Evolutionary conservation across 75 land plant species (phyloP).

Genomic region (Picea glauca): DNA sequence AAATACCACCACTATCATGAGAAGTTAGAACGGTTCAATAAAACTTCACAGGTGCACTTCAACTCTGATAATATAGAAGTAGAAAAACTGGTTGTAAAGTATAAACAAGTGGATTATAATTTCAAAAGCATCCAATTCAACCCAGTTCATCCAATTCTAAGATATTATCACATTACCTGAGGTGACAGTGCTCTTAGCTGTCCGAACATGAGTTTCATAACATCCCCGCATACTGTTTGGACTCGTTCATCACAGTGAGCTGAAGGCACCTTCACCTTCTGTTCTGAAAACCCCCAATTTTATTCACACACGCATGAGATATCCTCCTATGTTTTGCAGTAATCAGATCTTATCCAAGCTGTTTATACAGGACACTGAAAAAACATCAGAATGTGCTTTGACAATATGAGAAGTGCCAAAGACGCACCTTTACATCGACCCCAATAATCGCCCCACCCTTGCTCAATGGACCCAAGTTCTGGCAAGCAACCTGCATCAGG

Average conservation of each 20-base stretch:
- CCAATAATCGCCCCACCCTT: slow-evolving; percentile 73
- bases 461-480: slow-evolving; percentile 72
- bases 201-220: slow-evolving; percentile 36
- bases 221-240: slow-evolving; percentile 80
- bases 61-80: background rate
- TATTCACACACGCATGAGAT: background rate
- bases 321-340: slow-evolving; percentile 3
- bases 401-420: slow-evolving; percentile 1
- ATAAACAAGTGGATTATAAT: background rate
- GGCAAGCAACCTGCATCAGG: slow-evolving; percentile 80
- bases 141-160: background rate
- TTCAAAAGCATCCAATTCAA: slow-evolving; percentile 5
- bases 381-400: background rate
- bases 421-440: slow-evolving; percentile 75
- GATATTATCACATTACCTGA: slow-evolving; percentile 39
- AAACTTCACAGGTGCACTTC: background rate
- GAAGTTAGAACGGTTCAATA: background rate
- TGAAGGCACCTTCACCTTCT: slow-evolving; percentile 93
- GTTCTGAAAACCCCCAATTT: slow-evolving; percentile 33
- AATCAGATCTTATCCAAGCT: background rate
- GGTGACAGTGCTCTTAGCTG: slow-evolving; percentile 56
- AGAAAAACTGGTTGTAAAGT: background rate
- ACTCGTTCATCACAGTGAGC: slow-evolving; percentile 77
- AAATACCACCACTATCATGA: background rate
- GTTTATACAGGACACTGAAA: background rate